Evolutionary conservation across 2,329 filamentous ascomycete species (phyloP).

Genomic region (Exophiala sideris): DNA sequence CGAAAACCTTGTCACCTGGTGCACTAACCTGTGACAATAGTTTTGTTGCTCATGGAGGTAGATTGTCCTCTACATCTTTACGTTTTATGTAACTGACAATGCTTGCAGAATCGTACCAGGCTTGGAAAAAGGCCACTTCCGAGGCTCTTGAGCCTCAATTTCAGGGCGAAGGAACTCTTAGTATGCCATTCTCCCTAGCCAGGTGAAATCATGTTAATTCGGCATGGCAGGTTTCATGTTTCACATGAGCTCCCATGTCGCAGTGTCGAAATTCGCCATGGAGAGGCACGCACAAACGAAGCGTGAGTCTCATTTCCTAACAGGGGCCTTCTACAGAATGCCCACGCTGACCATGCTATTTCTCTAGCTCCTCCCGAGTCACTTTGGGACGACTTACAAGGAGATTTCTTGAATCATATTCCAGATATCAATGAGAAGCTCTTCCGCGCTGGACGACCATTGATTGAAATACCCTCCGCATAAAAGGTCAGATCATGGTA

Average conservation of each 20-base stretch:
- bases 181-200: not conserved
- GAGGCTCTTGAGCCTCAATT: not conserved
- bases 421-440: no score
- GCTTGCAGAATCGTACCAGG: not conserved
- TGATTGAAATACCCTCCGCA: no score
- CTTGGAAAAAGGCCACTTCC: not conserved
- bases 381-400: no score
- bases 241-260: not conserved
- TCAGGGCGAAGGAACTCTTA: not conserved
- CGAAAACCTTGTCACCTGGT: not conserved
- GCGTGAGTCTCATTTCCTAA: no score
- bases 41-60: not conserved
- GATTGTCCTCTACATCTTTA: not conserved
- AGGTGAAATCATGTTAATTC: not conserved
- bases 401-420: no score
- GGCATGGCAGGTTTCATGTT: not conserved
- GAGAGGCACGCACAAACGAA: not conserved
- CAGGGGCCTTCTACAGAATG: no score
- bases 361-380: no score
- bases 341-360: no score
- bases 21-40: not conserved
- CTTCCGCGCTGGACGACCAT: no score
- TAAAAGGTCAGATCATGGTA: no score
- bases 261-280: not conserved
- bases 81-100: not conserved